A percentile compares a stretch with the other conserved stretches of the same genome.
Conservation (phyloP, 352 stramenopile genomes). For the Phytopythium kandeliae region DNA sequence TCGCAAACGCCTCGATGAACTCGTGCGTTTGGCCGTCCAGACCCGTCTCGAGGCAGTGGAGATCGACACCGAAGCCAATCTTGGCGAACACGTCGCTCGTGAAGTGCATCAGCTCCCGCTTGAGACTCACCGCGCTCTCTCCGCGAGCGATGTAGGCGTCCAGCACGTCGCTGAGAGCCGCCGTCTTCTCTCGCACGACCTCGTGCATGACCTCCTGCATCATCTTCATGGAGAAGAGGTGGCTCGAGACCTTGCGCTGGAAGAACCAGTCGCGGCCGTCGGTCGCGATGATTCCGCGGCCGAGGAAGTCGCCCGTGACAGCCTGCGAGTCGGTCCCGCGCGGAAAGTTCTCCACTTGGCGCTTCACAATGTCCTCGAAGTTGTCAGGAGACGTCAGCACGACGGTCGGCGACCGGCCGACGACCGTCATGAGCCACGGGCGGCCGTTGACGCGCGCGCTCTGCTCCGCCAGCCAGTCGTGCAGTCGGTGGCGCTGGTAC, state of each 20-base stretch:
- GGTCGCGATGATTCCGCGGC: constrained; percentile 38
- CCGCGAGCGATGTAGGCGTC: constrained; percentile 10
- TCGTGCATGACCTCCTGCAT: constrained; percentile 39
- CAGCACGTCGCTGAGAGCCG: constrained; percentile 23
- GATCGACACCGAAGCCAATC: constrained; percentile 32
- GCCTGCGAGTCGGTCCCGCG: constrained; percentile 34
- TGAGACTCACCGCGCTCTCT: constrained; percentile 22
- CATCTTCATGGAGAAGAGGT: constrained; percentile 72
- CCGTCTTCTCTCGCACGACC: constrained; percentile 22
- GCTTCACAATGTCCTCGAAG: constrained; percentile 46
- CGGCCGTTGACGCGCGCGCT: constrained; percentile 14
- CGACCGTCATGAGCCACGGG: constrained; percentile 31
- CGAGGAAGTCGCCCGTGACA: constrained; percentile 47
- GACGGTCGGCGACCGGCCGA: constrained; percentile 24
- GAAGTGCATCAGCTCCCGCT: constrained; percentile 39
- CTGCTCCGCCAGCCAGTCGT: constrained; percentile 50
- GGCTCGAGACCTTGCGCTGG: constrained; percentile 76
- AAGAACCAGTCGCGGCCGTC: constrained; percentile 40
- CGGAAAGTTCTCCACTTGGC: constrained; percentile 58
- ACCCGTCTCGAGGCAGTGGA: constrained; percentile 19
- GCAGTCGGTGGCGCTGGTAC: constrained; percentile 32
- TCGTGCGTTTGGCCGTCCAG: constrained; percentile 11
- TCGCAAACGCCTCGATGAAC: constrained; percentile 14
- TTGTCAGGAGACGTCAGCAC: constrained; percentile 28
- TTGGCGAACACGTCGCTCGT: constrained; percentile 39